Conservation (phyloP, 129 eudicot species). For the Lactuca saligna region DNA sequence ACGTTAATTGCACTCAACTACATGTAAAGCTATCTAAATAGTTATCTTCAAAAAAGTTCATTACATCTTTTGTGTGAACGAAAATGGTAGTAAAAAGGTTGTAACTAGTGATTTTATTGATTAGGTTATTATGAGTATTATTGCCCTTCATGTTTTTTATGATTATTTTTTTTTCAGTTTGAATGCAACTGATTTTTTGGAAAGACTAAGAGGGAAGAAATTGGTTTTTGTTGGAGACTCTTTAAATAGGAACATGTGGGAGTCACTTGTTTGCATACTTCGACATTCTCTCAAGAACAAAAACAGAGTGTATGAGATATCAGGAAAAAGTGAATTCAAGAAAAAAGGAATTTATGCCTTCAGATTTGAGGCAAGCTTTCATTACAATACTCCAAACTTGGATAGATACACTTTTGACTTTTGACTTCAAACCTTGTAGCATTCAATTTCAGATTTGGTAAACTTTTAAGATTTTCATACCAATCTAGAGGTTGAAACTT, state of each 20-base stretch:
- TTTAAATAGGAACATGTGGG: slow-evolving; percentile 98
- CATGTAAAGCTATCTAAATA: not conserved
- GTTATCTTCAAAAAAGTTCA: not conserved
- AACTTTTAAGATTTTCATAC: too few species aligned
- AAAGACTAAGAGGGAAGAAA: slow-evolving; percentile 76
- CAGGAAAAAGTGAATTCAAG: slow-evolving; percentile 74
- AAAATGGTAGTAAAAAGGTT: not conserved
- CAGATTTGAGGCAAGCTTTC: slow-evolving; percentile 79
- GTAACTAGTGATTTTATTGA: not conserved
- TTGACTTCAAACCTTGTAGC: slow-evolving; percentile 10
- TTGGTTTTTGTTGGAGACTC: slow-evolving; percentile 96
- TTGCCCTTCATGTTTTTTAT: not conserved
- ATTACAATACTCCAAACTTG: not conserved
- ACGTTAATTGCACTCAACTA: not conserved
- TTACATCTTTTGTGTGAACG: not conserved
- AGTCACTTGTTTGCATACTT: slow-evolving; percentile 90
- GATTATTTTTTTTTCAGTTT: slow-evolving; percentile 40
- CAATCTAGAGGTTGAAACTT: slow-evolving; percentile 5
- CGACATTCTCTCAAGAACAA: slow-evolving; percentile 66
- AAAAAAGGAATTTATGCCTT: slow-evolving; percentile 86
- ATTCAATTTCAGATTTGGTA: slow-evolving; percentile 21
- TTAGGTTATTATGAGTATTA: slow-evolving; percentile 2
- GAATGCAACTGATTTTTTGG: slow-evolving; percentile 85
- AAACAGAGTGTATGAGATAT: slow-evolving; percentile 68
- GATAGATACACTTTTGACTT: not conserved